phyloP scores from a whole-genome alignment of 192 early-diverging fungal genomes.

The Backusella psychrophila region DNA sequence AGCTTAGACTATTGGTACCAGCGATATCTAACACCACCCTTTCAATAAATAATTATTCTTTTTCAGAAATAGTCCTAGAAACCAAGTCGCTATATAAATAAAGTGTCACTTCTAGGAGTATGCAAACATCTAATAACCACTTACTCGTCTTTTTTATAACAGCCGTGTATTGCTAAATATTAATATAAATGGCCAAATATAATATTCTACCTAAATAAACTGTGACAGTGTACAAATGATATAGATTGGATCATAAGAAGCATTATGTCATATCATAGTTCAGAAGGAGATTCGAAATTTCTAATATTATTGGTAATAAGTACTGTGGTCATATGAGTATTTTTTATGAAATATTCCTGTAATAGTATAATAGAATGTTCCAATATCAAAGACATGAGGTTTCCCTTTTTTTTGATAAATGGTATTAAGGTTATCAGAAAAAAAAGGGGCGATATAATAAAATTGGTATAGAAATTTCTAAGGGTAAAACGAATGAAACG shows the following conservation, averaged over 20 bases:
- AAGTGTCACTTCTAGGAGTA: not conserved
- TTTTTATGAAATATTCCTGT: not conserved
- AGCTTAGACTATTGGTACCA: not conserved
- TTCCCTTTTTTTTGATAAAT: not conserved
- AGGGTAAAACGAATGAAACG: not conserved
- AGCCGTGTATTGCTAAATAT: not conserved
- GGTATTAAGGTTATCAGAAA: not conserved
- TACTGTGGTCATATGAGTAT: not conserved
- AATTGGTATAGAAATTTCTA: not conserved
- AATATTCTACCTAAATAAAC: not conserved
- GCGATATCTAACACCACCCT: not conserved
- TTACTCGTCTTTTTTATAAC: not conserved
- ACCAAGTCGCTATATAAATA: not conserved
- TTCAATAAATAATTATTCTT: not conserved
- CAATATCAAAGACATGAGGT: not conserved
- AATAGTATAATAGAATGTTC: not conserved
- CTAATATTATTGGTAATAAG: not conserved
- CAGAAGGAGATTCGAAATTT: not conserved
- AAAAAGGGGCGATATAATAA: not conserved
- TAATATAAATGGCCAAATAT: not conserved
- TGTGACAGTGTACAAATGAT: not conserved
- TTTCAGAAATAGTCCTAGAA: not conserved
- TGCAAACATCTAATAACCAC: not conserved
- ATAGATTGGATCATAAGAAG: not conserved
- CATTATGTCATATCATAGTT: not conserved